phyloP scores from a whole-genome alignment of 129 eudicot genomes.

The Gnaphalium uliginosum region DNA sequence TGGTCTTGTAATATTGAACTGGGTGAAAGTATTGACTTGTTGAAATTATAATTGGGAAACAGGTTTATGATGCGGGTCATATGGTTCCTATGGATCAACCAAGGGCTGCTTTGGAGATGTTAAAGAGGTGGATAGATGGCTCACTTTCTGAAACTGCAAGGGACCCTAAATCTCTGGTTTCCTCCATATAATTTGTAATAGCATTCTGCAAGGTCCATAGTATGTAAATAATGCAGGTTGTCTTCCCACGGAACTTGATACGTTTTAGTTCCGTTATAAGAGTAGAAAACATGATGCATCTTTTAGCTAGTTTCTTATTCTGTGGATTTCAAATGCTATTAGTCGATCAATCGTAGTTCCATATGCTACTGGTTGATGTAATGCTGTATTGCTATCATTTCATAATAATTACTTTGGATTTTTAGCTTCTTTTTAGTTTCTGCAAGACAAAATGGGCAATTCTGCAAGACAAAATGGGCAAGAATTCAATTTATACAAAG shows the following conservation, averaged over 20 bases:
- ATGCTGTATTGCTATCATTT: not conserved
- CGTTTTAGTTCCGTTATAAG: not conserved
- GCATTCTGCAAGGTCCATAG: not conserved
- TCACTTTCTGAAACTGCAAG: constrained; percentile 20
- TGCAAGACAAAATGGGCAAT: too few relatives aligned
- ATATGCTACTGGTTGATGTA: not conserved
- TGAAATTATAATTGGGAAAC: not conserved
- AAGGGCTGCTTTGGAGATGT: constrained; percentile 65
- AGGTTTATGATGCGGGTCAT: constrained; percentile 64
- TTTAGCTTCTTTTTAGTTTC: not conserved
- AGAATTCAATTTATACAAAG: too few relatives aligned
- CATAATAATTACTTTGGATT: not conserved
- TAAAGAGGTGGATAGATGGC: constrained; percentile 55
- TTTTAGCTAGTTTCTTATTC: not conserved
- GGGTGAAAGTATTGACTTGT: not conserved
- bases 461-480: too few relatives aligned
- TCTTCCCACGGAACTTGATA: not conserved
- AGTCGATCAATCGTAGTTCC: not conserved
- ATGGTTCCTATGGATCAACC: constrained; percentile 95
- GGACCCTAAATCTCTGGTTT: constrained; percentile 16
- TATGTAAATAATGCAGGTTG: constrained; percentile 26
- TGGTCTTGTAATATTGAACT: not conserved
- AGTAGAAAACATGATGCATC: not conserved
- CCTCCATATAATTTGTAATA: constrained; percentile 11
- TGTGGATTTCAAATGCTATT: not conserved